Evolutionary conservation across 257 asterid species (phyloP), one percentile per base, ranked within the genome.

Genomic region (Solanum appendiculatum): DNA sequence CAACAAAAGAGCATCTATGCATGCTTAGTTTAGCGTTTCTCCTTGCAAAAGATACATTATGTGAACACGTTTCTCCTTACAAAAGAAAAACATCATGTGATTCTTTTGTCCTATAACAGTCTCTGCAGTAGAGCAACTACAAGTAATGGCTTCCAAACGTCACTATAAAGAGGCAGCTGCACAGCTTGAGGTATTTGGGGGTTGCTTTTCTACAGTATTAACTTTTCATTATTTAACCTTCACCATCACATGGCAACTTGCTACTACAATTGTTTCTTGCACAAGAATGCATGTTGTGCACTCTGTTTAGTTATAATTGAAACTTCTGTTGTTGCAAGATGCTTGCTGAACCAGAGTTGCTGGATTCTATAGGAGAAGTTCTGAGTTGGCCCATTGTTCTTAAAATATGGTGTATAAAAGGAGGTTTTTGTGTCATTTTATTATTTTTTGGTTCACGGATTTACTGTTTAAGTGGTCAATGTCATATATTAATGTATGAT

Each of bases 141-240:
- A 97, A 93, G 94, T 93, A 88, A 95, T 97, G 99, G 99, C 98
- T 86, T 97, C 98, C 84, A 97, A 95, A 92, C 93, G 98, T 77
- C 99, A 95, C 91, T 97, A 97, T 91, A 97, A 94, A 93, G 98
- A 97, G 92, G 99, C 98, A 86, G 99, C 99, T 88, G 98, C 99
- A 33, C 99, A 97, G 91, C 96, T 97, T 58, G 99, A 97, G 99
- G 99, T 96, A 94, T 87, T 88, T 85, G 33, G 46, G 75, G 27
- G 82, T 86, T 77, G 58, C 23, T 87, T 42, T 40, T 70, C 37
- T 78, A 64, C 33, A 37, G 82, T 39, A 18, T 27, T 46, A 80
- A 20, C 85, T 80, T 80, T 29, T 46, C 29, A 80, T 31, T 39
- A 39, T 37, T 74, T 46, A 46, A 46, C 66, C 66, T 46, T 46